Evolutionary conservation across 495 filamentous ascomycete genomes (phyloP), one percentile per base, ranked within the genome.

Genomic region (Aspergillus coremiiformis): DNA sequence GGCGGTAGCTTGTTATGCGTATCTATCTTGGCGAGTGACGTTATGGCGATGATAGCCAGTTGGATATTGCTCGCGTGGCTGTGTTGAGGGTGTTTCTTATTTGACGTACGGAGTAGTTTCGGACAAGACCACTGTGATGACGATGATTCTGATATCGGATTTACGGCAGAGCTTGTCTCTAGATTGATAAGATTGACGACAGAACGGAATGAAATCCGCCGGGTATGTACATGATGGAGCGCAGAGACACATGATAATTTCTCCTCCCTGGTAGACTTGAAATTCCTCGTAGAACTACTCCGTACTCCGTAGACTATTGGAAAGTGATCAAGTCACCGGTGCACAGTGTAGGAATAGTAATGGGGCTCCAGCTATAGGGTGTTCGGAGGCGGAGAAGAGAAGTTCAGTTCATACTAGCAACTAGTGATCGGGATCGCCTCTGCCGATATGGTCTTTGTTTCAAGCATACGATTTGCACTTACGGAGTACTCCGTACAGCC

Each of bases 331-430:
- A n/a, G n/a, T n/a, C n/a, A n/a, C n/a, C n/a, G n/a, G n/a, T n/a
- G n/a, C n/a, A n/a, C n/a, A n/a, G n/a, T n/a, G n/a, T n/a, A 30
- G 24, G 24, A 35, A 32, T 30, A 47, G 44, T 47, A 47, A 47
- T 47, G 15, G 27, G 12, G 1, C 1, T 27, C 20, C 26, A 19
- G 21, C 19, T 11, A 47, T 47, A 47, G 27, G 44, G 29, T 9
- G 27, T 20, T 47, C 29, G 29, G 44, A 47, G 29, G 27, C 44
- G 44, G 32, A 47, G 26, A 32, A 27, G n/a, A n/a, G n/a, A n/a
- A n/a, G n/a, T n/a, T 47, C 44, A 47, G 44, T 27, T 21, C 44
- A 47, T 47, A 33, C n/a, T n/a, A n/a, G n/a, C n/a, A n/a, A n/a
- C n/a, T n/a, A n/a, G n/a, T n/a, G n/a, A n/a, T 47, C 44, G 44